Evolutionary conservation across 192 early-diverging fungal genomes (phyloP), one percentile per base, ranked within the genome.

Genomic region (Fimicolochytrium jonesii): DNA sequence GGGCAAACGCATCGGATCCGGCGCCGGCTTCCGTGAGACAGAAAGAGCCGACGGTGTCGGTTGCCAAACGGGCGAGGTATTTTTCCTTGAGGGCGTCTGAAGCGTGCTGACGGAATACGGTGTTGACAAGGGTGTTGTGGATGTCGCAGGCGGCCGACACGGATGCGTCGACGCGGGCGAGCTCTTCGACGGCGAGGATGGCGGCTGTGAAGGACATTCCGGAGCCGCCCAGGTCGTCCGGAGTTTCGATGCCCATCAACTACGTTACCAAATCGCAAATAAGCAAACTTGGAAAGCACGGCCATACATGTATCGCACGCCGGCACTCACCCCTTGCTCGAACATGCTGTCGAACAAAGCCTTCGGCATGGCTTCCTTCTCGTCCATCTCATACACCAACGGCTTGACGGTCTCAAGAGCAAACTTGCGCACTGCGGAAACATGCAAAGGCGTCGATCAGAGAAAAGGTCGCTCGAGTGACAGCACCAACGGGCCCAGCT

Each of bases 81-180:
- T 88, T 89, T 46, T 85, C 58, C 79, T 95, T 87, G 50, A 92
- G 76, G 6, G 78, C 77, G 11, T 86, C 73, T 36, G 73, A 85
- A 20, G 68, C 95, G 75, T 92, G 92, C 49, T 90, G 87, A 64
- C 85, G 79, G 75, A 98, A 86, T 51, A 95, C 64, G 34, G 95
- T 98, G 79, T 91, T 90, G 59, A 97, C 94, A 22, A 98, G 80
- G 2, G 95, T 98, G 77, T 98, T 98, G 79, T 98, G 75, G 45
- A 97, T 93, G 77, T 98, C 96, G 68, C 92, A 94, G 54, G 90
- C 62, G 15, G 93, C 92, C 66, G 81, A 83, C 60, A 98, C 77
- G 23, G 93, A 91, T 4, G 96, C 90, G 71, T 98, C 96, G 35
- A 56, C 20, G n/a, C 54, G 2, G 15, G 54, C 17, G 35, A 56